Percentiles rank a stretch among this genome's conserved stretches.
phyloP scores from a whole-genome alignment of 2,329 filamentous ascomycete species.

The Microcyclosporella mali region DNA sequence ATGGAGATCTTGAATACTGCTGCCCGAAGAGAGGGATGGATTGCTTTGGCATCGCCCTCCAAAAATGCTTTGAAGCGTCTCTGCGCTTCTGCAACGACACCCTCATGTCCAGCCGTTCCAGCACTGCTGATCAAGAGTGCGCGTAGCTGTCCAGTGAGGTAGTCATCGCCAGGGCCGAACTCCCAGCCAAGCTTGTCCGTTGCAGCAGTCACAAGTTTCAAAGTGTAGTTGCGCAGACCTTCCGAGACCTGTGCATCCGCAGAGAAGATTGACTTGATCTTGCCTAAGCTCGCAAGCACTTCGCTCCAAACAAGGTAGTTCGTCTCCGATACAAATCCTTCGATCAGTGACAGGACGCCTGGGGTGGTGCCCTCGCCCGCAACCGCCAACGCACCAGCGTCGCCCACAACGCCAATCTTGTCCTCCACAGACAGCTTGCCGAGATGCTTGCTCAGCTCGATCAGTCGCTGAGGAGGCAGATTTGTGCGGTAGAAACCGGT shows the following conservation, averaged over 20 bases:
- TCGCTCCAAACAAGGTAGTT: slow-evolving; percentile 89
- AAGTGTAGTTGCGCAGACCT: slow-evolving; percentile 69
- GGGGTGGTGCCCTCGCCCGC: slow-evolving; percentile 79
- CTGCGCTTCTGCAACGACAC: slow-evolving; percentile 64
- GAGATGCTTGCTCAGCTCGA: slow-evolving; percentile 70
- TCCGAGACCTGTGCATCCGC: slow-evolving; percentile 65
- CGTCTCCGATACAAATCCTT: slow-evolving; percentile 74
- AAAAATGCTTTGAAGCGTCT: slow-evolving; percentile 76
- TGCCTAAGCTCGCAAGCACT: slow-evolving; percentile 67
- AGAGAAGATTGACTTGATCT: slow-evolving; percentile 78
- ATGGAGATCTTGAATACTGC: slow-evolving; percentile 76
- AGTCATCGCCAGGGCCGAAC: slow-evolving; percentile 70
- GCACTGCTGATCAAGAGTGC: slow-evolving; percentile 73
- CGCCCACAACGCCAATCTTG: slow-evolving; percentile 87
- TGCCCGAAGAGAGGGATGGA: slow-evolving; percentile 75
- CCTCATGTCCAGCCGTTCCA: slow-evolving; percentile 67
- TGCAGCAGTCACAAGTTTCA: slow-evolving; percentile 68
- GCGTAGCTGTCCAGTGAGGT: slow-evolving; percentile 73
- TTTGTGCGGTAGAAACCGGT: slow-evolving; percentile 90
- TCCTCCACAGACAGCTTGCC: slow-evolving; percentile 74
- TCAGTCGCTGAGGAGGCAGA: slow-evolving; percentile 77
- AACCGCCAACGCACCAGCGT: slow-evolving; percentile 81
- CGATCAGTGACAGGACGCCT: slow-evolving; percentile 72
- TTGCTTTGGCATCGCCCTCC: slow-evolving; percentile 59
- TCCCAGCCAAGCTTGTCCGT: slow-evolving; percentile 82